Base-by-base conservation (phyloP, 2,329 filamentous ascomycete genomes). In the Colletotrichum chrysophilum region DNA sequence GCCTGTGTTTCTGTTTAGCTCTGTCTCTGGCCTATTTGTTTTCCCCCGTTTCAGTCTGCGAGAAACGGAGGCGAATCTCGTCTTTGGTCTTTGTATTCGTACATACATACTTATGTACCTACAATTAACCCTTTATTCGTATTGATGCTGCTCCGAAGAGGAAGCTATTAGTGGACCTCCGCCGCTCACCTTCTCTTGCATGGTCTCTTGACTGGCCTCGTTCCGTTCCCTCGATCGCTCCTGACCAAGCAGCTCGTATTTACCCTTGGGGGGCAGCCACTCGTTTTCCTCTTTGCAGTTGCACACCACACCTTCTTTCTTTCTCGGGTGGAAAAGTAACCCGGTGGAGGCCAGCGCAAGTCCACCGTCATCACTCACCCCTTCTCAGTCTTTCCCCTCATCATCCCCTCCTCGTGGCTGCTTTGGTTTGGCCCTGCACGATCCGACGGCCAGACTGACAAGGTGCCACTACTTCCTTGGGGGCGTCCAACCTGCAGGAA, bases 201-300 rank as follows among this genome's bases (percentile, higher is more conserved):
- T 10, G 55, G 43, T 34, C 62, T 21, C 38, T 75, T 56, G 73
- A 64, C 43, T 48, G 56, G 32, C 32, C 70, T 73, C 64, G 18
- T 73, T 68, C 32, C 13, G 26, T 30, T 64, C n/a, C 36, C 32
- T 64, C 38, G n/a, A 64, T 26, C 21, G 26, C 64, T 73, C 70
- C 43, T 75, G 70, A 75, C 56, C 43, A 7, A 48, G 43, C 43
- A 60, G 58, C 34, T 75, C 73, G 73, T 73, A 75, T 75, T 66
- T 69, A 43, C 64, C 73, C 48, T 70, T 34, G 55, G 58, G 67
- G 56, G 43, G 21, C 65, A 58, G 65, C 66, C 38, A 52, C 64
- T 68, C 56, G 30, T 68, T 32, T 43, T 66, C 2, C 68, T 55
- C 67, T 61, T 21, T 61, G 58, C 58, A 61, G 30, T 32, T 62